phyloP scores from a whole-genome alignment of 164 flowering plant species.

The Cinnamomum chago region DNA sequence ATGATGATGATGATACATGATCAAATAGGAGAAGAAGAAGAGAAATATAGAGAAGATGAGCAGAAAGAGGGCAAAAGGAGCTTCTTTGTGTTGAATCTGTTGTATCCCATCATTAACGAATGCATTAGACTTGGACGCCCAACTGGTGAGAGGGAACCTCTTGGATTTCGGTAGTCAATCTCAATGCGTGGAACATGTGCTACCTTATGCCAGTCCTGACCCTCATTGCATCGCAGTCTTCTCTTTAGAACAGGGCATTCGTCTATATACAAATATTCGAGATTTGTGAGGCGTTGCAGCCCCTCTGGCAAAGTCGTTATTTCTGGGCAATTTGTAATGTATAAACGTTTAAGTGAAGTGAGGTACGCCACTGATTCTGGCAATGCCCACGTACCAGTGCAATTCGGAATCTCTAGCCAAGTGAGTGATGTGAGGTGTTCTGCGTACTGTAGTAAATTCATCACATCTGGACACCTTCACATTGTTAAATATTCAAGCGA shows the following conservation, averaged over 20 bases:
- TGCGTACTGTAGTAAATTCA: neutral
- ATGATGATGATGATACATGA: no score
- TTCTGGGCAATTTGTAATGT: conserved; percentile 13
- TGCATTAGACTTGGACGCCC: no score
- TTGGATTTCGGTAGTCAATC: no score
- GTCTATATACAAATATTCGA: neutral
- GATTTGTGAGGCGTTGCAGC: neutral
- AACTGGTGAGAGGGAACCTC: no score
- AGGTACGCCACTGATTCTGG: conserved; percentile 21
- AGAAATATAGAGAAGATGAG: no score
- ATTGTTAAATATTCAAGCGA: neutral
- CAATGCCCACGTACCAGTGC: conserved; percentile 7
- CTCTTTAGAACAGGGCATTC: conserved; percentile 2
- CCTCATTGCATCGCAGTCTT: neutral
- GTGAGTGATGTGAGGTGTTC: neutral
- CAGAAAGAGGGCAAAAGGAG: no score
- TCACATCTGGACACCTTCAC: neutral
- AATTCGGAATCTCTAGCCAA: neutral
- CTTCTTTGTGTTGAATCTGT: no score
- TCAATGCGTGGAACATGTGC: conserved; percentile 6
- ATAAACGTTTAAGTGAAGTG: conserved; percentile 10
- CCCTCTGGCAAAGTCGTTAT: conserved; percentile 9
- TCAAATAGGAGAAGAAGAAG: no score
- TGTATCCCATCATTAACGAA: no score
- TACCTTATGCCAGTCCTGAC: conserved; percentile 16